Evolutionary conservation across 768 basidiomycete genomes (phyloP).

Genomic region (Kwoniella sp.): DNA sequence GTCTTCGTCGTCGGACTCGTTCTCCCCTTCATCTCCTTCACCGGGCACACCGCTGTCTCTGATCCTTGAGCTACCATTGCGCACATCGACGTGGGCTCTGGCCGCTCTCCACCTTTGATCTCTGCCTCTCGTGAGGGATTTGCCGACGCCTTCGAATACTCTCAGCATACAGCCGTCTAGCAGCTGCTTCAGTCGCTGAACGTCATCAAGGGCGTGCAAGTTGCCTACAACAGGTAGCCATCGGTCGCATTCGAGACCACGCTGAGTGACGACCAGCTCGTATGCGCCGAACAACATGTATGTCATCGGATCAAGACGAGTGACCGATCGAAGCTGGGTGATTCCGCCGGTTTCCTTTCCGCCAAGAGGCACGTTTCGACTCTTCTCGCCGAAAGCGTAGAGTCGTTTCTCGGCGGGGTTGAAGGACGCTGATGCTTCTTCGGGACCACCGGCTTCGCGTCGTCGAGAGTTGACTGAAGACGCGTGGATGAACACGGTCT

Average conservation of each 20-base stretch:
- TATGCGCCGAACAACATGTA: conserved; percentile 91
- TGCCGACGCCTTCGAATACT: conserved; percentile 81
- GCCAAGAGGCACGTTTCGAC: conserved; percentile 67
- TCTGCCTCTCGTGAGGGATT: conserved; percentile 28
- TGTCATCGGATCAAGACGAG: conserved; percentile 80
- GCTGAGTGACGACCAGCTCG: conserved; percentile 68
- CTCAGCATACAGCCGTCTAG: conserved; percentile 84
- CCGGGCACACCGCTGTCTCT: conserved; percentile 16
- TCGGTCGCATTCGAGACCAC: conserved; percentile 80
- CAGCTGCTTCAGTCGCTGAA: conserved; percentile 75
- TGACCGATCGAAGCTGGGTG: conserved; percentile 76
- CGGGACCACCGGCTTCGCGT: conserved; percentile 58
- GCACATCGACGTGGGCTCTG: conserved; percentile 24
- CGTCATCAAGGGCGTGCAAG: conserved; percentile 72
- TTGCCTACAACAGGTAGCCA: conserved; percentile 80
- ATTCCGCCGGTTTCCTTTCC: conserved; percentile 60
- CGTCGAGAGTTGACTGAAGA: conserved; percentile 81
- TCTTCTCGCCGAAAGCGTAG: conserved; percentile 80
- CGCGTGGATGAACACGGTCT: conserved; percentile 80
- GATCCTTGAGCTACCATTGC: conserved; percentile 30
- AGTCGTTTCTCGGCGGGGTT: conserved; percentile 68
- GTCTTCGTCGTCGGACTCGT: conserved; percentile 62
- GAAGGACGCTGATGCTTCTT: conserved; percentile 39
- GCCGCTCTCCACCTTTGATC: conserved; percentile 29
- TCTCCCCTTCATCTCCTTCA: conserved; percentile 26